Conservation (phyloP, 495 filamentous ascomycete genomes). For the Sporormia fimetaria region DNA sequence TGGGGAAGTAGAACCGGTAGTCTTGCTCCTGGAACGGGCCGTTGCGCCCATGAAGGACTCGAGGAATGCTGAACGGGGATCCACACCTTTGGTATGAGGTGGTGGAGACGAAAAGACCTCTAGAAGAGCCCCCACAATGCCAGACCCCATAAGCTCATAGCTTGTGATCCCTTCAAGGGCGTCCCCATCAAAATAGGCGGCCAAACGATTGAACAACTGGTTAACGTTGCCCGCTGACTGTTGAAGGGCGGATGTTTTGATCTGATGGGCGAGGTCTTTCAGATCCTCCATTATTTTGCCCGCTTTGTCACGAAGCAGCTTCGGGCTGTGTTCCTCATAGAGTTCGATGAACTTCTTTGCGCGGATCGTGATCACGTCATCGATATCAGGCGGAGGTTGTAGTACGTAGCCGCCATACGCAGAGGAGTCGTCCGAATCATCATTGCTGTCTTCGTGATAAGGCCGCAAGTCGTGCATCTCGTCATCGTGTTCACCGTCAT, state of each 20-base stretch:
- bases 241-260: slow-evolving; percentile 55
- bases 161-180: slow-evolving; percentile 91
- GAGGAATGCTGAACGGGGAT: slow-evolving; percentile 72
- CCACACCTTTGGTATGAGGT: slow-evolving; percentile 34
- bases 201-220: slow-evolving; percentile 62
- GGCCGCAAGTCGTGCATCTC: slow-evolving; percentile 46
- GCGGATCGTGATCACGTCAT: slow-evolving; percentile 60
- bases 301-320: slow-evolving; percentile 65
- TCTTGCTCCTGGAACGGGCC: slow-evolving; percentile 43
- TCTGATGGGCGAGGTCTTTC: slow-evolving; percentile 55
- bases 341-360: slow-evolving; percentile 73
- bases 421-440: slow-evolving; percentile 44
- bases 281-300: slow-evolving; percentile 61
- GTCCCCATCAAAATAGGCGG: slow-evolving; percentile 81
- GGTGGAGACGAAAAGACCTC: slow-evolving; percentile 62
- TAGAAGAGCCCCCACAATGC: slow-evolving; percentile 72
- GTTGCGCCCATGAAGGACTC: slow-evolving; percentile 85
- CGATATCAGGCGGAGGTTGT: slow-evolving; percentile 49
- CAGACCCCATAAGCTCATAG: slow-evolving; percentile 81
- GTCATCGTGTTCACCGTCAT: slow-evolving; percentile 49
- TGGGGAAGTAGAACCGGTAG: slow-evolving; percentile 49
- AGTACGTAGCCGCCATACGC: slow-evolving; percentile 35
- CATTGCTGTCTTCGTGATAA: slow-evolving; percentile 44
- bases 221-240: slow-evolving; percentile 44
- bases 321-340: slow-evolving; percentile 64